These are phyloP conservation scores for Mortierella sp. DNA, from an alignment of 371 early-diverging fungal genomes.

Conservation along the genomic window DNA sequence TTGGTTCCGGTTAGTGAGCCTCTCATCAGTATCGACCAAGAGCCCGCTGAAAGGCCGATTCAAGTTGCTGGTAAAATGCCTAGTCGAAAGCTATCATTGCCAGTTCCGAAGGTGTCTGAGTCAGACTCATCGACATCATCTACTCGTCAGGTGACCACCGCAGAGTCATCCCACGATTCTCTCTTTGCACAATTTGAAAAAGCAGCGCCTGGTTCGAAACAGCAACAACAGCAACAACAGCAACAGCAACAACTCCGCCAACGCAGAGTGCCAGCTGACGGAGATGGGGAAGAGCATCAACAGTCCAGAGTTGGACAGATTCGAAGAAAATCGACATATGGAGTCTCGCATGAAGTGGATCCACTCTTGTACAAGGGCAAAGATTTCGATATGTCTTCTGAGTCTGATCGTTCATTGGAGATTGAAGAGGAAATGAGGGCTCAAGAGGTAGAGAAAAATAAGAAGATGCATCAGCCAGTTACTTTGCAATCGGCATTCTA, in stretches of 20 bases:
- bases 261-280: not conserved
- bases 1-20: too few species aligned
- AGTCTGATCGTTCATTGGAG: not conserved
- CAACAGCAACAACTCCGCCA: not conserved
- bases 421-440: not conserved
- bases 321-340: not conserved
- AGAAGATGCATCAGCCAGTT: not conserved
- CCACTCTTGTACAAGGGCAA: not conserved
- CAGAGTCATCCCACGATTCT: not conserved
- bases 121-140: not conserved
- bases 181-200: not conserved
- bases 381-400: not conserved
- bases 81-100: not conserved
- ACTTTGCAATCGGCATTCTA: not conserved
- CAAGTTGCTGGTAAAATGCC: not conserved
- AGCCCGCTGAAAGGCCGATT: not conserved
- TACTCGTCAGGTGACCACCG: not conserved
- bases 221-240: not conserved
- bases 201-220: not conserved
- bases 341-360: conserved; percentile 2
- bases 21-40: not conserved
- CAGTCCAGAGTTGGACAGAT: not conserved
- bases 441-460: not conserved
- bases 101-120: not conserved
- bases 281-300: not conserved